Conservation (phyloP, 179 eudicot species). For the Corrigiola litoralis region DNA sequence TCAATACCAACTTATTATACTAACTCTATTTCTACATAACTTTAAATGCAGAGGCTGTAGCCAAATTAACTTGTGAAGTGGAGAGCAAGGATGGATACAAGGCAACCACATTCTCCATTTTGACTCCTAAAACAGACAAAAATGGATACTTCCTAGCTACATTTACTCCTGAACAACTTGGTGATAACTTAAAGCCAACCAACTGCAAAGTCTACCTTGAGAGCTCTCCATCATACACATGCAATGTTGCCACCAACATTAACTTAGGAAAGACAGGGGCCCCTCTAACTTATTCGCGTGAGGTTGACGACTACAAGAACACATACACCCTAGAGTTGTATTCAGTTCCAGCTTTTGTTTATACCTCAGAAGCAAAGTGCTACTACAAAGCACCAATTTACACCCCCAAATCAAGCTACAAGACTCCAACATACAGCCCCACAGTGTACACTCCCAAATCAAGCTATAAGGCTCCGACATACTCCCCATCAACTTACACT, state of each 20-base stretch:
- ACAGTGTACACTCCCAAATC: not conserved
- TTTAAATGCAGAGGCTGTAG: constrained; percentile 15
- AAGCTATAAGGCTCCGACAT: not conserved
- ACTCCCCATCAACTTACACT: too few relatives aligned
- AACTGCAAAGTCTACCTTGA: constrained; percentile 24
- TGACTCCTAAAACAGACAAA: constrained; percentile 22
- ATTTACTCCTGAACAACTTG: constrained; percentile 24
- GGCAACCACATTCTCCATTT: constrained; percentile 5
- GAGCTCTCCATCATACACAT: constrained; percentile 24
- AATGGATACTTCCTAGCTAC: constrained; percentile 30
- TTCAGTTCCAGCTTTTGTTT: constrained; percentile 19
- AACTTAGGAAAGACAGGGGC: constrained; percentile 15
- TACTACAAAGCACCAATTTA: not conserved
- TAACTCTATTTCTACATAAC: not conserved
- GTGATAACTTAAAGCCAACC: constrained; percentile 14
- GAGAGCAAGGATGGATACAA: constrained; percentile 11
- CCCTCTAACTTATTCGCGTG: not conserved
- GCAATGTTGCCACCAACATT: constrained; percentile 23
- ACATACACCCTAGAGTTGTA: constrained; percentile 18
- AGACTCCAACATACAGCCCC: not conserved
- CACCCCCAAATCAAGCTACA: constrained; percentile 5
- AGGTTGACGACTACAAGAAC: not conserved
- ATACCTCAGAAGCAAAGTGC: constrained; percentile 2
- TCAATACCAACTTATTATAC: not conserved
- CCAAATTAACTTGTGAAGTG: constrained; percentile 21